Evolutionary conservation across 805 yeast species (phyloP).

Genomic region (Candida ipomoeae): DNA sequence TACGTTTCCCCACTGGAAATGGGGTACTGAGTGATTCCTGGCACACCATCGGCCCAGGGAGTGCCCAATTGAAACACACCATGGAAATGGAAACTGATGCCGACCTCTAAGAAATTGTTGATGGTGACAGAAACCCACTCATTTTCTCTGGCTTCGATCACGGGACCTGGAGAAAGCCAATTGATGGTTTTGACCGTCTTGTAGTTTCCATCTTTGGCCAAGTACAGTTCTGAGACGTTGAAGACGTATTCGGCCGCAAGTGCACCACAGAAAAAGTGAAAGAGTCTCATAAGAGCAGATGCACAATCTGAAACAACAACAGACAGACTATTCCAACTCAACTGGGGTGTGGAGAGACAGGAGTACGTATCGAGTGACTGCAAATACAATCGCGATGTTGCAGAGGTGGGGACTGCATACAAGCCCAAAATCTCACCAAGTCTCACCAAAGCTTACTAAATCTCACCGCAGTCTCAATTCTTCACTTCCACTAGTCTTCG

Average conservation of each 20-base stretch:
- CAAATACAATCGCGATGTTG: slow-evolving; percentile 3
- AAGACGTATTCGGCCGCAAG: slow-evolving; percentile 7
- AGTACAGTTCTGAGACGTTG: slow-evolving; percentile 9
- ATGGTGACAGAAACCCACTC: slow-evolving; percentile 33
- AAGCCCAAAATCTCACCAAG: too few relatives aligned
- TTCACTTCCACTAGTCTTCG: too few relatives aligned
- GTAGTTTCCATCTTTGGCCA: slow-evolving; percentile 31
- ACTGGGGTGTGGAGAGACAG: too few relatives aligned
- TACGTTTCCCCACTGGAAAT: slow-evolving; percentile 41
- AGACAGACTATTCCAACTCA: too few relatives aligned
- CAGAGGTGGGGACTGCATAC: background rate
- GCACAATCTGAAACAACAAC: too few relatives aligned
- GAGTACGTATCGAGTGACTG: background rate
- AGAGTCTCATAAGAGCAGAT: background rate
- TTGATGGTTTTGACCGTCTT: slow-evolving; percentile 36
- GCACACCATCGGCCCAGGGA: slow-evolving; percentile 48
- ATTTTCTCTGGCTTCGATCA: slow-evolving; percentile 33
- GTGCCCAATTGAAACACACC: slow-evolving; percentile 47
- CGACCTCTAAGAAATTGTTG: slow-evolving; percentile 33
- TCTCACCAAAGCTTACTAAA: too few relatives aligned
- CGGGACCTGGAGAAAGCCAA: slow-evolving; percentile 50
- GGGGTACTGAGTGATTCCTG: slow-evolving; percentile 48
- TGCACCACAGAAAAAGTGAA: slow-evolving; percentile 18
- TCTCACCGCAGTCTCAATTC: too few relatives aligned
- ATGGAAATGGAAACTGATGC: slow-evolving; percentile 50